Evolutionary conservation across 2,329 filamentous ascomycete species (phyloP).

Genomic region (Trichoderma sp.): DNA sequence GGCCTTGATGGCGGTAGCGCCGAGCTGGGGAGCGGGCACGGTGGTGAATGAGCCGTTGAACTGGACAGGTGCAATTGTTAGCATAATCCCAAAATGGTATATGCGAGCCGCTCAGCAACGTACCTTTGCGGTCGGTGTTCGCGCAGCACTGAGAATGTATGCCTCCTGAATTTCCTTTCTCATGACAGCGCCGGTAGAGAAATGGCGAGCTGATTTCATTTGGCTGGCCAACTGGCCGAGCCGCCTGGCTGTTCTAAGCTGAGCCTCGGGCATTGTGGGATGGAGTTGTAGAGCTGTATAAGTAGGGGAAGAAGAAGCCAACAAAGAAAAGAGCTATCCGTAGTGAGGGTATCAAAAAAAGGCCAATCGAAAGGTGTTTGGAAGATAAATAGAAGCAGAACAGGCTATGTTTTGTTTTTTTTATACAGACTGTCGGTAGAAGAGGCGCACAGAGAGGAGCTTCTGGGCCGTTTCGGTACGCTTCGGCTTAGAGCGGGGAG

Average conservation of each 20-base stretch:
- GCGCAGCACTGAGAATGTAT: conserved; percentile 86
- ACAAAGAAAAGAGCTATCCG: neutral
- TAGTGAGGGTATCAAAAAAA: neutral
- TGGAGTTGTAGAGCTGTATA: neutral
- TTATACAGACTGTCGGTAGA: conserved; percentile 5
- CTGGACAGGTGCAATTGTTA: conserved; percentile 42
- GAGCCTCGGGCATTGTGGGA: conserved; percentile 32
- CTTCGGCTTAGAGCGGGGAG: conserved; percentile 39
- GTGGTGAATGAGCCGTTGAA: conserved; percentile 91
- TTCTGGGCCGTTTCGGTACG: conserved; percentile 31
- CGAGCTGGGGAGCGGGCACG: conserved; percentile 82
- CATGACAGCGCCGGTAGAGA: conserved; percentile 45
- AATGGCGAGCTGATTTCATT: conserved; percentile 43
- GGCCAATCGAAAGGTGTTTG: neutral
- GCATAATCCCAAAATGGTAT: neutral
- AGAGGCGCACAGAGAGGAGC: conserved; percentile 4
- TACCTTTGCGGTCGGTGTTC: conserved; percentile 89
- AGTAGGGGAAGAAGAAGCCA: neutral
- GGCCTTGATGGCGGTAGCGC: conserved; percentile 86
- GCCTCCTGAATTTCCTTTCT: conserved; percentile 77
- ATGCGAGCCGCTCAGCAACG: neutral
- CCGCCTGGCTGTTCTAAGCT: conserved; percentile 36
- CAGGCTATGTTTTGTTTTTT: neutral
- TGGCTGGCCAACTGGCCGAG: conserved; percentile 39
- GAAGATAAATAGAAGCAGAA: neutral